Percentiles rank a stretch among this genome's conserved stretches.
Evolutionary conservation across 768 basidiomycete species (phyloP).

Genomic region (Rhodotorula taiwanensis): DNA sequence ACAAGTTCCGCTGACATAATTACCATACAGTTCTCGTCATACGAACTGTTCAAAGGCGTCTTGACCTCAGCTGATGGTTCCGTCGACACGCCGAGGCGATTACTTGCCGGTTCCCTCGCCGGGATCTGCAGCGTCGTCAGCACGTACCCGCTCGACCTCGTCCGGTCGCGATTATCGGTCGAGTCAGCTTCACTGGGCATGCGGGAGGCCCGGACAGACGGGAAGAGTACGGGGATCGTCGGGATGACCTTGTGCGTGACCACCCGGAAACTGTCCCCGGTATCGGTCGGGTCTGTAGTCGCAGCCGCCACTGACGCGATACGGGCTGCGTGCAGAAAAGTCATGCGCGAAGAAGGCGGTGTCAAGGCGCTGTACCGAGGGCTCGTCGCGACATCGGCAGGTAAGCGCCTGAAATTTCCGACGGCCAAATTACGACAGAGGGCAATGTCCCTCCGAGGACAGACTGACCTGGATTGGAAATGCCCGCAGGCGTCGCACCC

Average conservation of each 20-base stretch:
- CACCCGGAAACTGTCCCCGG: too few relatives aligned
- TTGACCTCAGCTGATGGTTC: slow-evolving; percentile 59
- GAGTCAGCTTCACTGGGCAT: slow-evolving; percentile 47
- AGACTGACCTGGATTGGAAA: neutral
- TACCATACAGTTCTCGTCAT: slow-evolving; percentile 23
- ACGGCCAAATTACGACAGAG: too few relatives aligned
- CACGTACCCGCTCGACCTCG: slow-evolving; percentile 66
- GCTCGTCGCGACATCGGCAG: slow-evolving; percentile 63
- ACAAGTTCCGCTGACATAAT: neutral
- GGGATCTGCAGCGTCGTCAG: slow-evolving; percentile 76
- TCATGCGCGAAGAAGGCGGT: slow-evolving; percentile 88
- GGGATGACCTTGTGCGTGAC: slow-evolving; percentile 80
- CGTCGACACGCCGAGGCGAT: slow-evolving; percentile 79
- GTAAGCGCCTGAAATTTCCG: slow-evolving; percentile 1
- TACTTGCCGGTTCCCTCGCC: slow-evolving; percentile 80
- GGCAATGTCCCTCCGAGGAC: too few relatives aligned
- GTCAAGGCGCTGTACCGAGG: slow-evolving; percentile 77
- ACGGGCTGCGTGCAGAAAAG: slow-evolving; percentile 43
- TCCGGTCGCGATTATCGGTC: slow-evolving; percentile 84
- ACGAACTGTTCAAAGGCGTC: slow-evolving; percentile 50
- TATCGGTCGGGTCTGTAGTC: neutral
- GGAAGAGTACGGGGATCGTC: slow-evolving; percentile 51
- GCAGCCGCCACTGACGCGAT: neutral
- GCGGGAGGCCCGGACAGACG: slow-evolving; percentile 7
- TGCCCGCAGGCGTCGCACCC: slow-evolving; percentile 67